Percentiles rank a stretch among this genome's conserved stretches.
Conservation (phyloP, 140 eudicot genomes). For the Anethum foeniculum region DNA sequence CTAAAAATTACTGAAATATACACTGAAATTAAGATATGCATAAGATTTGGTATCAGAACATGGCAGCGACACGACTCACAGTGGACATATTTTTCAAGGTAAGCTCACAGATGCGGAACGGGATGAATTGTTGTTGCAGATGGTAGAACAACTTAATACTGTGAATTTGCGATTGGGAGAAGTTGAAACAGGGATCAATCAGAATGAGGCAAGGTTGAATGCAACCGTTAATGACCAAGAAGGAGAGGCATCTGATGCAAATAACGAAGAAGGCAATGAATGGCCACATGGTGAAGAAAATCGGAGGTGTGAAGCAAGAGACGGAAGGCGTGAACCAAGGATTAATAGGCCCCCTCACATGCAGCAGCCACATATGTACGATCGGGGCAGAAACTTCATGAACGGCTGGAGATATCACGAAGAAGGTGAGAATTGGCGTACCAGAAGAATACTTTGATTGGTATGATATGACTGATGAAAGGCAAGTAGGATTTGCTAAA, state of each 20-base stretch:
- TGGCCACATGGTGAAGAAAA: not conserved
- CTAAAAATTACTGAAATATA: too few species aligned
- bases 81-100: not conserved
- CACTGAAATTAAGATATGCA: not conserved
- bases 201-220: not conserved
- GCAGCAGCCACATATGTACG: not conserved
- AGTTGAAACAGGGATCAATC: not conserved
- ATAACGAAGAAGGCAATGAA: not conserved
- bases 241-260: not conserved
- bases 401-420: not conserved
- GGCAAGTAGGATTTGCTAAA: too few species aligned
- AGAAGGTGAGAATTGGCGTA: not conserved
- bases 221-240: not conserved
- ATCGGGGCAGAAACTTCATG: not conserved
- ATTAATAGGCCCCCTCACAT: not conserved
- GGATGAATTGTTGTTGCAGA: not conserved
- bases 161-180: not conserved
- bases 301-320: too few species aligned
- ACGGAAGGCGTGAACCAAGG: too few species aligned
- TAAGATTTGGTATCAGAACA: conserved; percentile 3
- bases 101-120: not conserved
- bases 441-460: not conserved
- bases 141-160: not conserved
- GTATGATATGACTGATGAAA: too few species aligned
- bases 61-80: not conserved